phyloP scores from a whole-genome alignment of 495 filamentous ascomycete genomes.

The Aspergillus steynii region DNA sequence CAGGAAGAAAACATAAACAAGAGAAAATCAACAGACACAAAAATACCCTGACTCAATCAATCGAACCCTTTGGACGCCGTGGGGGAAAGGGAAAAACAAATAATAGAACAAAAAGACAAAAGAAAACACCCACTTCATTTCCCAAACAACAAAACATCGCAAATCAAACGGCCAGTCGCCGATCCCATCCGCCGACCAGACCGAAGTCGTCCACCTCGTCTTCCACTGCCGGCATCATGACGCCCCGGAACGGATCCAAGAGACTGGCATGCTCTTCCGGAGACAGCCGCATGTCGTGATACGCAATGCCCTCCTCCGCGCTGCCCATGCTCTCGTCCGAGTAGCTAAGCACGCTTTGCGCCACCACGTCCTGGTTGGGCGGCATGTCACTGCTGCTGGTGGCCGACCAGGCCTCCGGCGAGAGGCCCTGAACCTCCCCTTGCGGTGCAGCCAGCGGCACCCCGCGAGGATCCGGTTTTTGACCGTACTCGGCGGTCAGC shows the following conservation, averaged over 20 bases:
- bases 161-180: conserved; percentile 39
- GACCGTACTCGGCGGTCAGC: conserved; percentile 38
- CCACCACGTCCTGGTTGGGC: conserved; percentile 37
- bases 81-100: neutral
- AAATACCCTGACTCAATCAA: no score
- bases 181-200: conserved; percentile 37
- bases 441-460: conserved; percentile 19
- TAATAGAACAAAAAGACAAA: neutral
- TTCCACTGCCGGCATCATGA: conserved; percentile 45
- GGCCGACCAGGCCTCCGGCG: conserved; percentile 44
- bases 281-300: conserved; percentile 24
- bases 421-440: conserved; percentile 36
- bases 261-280: conserved; percentile 32
- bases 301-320: conserved; percentile 38
- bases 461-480: conserved; percentile 27
- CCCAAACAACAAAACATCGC: neutral
- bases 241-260: conserved; percentile 47
- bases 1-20: conserved; percentile 4
- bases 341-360: conserved; percentile 72
- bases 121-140: neutral
- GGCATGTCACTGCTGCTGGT: conserved; percentile 40
- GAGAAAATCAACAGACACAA: neutral
- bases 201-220: conserved; percentile 39
- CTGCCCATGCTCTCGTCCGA: conserved; percentile 74
- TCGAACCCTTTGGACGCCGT: neutral